phyloP scores from a whole-genome alignment of 2,329 filamentous ascomycete species.

The Lizonia empirigonia region DNA sequence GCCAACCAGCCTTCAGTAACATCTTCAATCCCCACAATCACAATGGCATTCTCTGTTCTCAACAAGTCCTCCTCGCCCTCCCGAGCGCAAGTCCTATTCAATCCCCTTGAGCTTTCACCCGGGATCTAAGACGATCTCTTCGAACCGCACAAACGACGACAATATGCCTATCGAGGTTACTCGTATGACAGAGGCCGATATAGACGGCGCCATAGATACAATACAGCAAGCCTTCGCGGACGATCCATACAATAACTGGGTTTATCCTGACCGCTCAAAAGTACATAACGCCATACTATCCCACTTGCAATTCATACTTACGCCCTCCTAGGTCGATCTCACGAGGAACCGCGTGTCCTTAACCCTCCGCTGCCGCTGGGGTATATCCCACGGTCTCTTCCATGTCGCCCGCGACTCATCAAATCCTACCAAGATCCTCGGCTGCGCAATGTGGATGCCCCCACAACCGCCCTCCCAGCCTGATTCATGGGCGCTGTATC shows the following conservation, averaged over 20 bases:
- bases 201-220: conserved; percentile 66
- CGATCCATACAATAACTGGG: conserved; percentile 71
- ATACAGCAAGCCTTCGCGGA: conserved; percentile 70
- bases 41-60: conserved; percentile 14
- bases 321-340: conserved; percentile 58
- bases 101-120: neutral
- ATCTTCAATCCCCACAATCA: conserved; percentile 16
- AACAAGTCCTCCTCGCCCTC: no score
- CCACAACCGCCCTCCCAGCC: conserved; percentile 57
- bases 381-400: conserved; percentile 71
- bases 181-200: conserved; percentile 63
- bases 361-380: conserved; percentile 70
- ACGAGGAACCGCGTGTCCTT: conserved; percentile 67
- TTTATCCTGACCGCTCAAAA: conserved; percentile 63
- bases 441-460: conserved; percentile 74
- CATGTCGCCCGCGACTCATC: conserved; percentile 69
- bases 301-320: neutral
- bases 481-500: conserved; percentile 66
- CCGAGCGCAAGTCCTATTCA: neutral
- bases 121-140: neutral
- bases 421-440: conserved; percentile 60
- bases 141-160: neutral
- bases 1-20: conserved; percentile 2
- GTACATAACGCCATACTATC: conserved; percentile 45
- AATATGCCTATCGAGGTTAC: conserved; percentile 60